Evolutionary conservation across 805 yeast genomes (phyloP), one percentile per base, ranked within the genome.

Genomic region (Saturnispora saitoi): DNA sequence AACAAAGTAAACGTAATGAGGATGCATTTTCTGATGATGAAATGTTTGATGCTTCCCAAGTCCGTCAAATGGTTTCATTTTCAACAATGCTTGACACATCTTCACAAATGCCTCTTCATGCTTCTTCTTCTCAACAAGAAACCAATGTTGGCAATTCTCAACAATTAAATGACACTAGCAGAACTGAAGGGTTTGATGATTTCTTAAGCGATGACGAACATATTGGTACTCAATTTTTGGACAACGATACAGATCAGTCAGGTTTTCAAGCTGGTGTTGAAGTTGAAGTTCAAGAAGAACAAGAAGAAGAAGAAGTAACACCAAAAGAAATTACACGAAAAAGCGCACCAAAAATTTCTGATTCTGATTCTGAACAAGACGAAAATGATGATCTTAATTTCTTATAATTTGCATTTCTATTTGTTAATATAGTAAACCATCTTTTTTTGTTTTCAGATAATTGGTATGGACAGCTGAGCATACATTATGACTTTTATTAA

Each of bases 1-100:
- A 34, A 10, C 8, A 31, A 24, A 17, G 22, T 20, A 12, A 31
- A 17, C 20, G 5, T 31, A 20, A 30, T 4, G 34, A 42, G 3
- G 34, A 30, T 6, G 19, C 24, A 15, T 34, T 26, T n/a, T 39
- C 37, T 26, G 19, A 26, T 9, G 49, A 52, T 17, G 43, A 24
- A 6, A 30, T 42, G 11, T 14, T 40, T 9, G 50, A 43, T 28
- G 34, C 38, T 9, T 40, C 47, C 11, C 42, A 47, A 26, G 43
- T 47, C 15, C 43, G 32, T 17, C 50, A 45, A 45, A 44, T 37
- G 19, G 49, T 50, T 15, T 31, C 34, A 29, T 53, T 51, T 17
- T 53, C 56, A 4, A 49, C 49, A 7, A 43, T 43, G 43, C 28
- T 50, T 19, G 50, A 46, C 20, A 47, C 54, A 4, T 53, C 54